These are phyloP conservation scores for Leccinum aurantiacum DNA, from an alignment of 768 basidiomycete genomes.

Conservation along the genomic window DNA sequence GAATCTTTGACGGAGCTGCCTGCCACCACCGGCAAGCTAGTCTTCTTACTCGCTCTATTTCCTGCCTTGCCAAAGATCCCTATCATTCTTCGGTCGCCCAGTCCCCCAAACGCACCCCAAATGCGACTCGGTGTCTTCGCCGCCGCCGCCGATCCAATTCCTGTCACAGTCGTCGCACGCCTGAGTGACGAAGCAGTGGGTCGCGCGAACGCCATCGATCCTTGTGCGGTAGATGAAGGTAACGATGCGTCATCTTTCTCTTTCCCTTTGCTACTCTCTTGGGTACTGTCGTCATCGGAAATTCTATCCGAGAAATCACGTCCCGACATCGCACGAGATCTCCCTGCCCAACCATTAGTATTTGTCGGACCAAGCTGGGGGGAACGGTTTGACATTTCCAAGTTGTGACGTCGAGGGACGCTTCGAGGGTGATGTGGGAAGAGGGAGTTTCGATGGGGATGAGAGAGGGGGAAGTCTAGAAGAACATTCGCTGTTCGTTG, in stretches of 20 bases:
- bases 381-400: constrained; percentile 3
- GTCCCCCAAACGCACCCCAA: not conserved
- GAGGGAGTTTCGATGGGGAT: constrained; percentile 33
- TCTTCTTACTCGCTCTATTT: constrained; percentile 42
- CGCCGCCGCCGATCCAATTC: constrained; percentile 5
- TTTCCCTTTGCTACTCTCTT: constrained; percentile 13
- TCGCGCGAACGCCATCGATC: too few species aligned
- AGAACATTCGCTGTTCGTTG: constrained; percentile 8
- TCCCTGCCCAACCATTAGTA: constrained; percentile 9
- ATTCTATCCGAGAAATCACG: constrained; percentile 47
- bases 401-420: constrained; percentile 12
- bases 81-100: constrained; percentile 7
- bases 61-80: constrained; percentile 27
- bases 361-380: constrained; percentile 6
- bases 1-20: constrained; percentile 49
- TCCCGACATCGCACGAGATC: constrained; percentile 8
- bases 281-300: constrained; percentile 1
- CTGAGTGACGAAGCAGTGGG: too few species aligned
- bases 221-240: too few species aligned
- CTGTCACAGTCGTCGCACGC: not conserved
- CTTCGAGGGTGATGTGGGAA: constrained; percentile 23
- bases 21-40: constrained; percentile 43
- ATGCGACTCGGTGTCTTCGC: constrained; percentile 7
- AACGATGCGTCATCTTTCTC: not conserved
- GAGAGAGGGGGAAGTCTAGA: constrained; percentile 7